Evolutionary conservation across 495 filamentous ascomycete genomes (phyloP).

Genomic region (Lineolata rhizophorae): DNA sequence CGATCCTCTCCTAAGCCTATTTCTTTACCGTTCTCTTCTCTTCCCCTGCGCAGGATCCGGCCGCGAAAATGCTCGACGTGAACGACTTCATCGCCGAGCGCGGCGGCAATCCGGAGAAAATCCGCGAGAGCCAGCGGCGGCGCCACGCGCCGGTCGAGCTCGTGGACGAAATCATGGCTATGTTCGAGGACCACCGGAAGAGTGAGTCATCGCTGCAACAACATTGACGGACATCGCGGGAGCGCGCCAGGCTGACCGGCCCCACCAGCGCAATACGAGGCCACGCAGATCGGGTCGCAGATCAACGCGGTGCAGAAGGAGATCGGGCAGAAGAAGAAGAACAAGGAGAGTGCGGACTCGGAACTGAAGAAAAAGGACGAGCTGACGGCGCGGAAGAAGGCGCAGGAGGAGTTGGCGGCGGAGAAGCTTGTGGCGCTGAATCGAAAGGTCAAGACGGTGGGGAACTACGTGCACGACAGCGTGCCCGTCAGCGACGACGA

Average conservation of each 20-base stretch:
- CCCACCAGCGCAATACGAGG: constrained; percentile 49
- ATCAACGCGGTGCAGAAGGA: constrained; percentile 78
- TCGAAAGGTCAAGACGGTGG: constrained; percentile 61
- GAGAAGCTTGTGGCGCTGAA: constrained; percentile 54
- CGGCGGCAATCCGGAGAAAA: constrained; percentile 70
- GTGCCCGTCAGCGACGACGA: constrained; percentile 86
- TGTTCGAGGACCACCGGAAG: constrained; percentile 70
- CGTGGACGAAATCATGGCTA: constrained; percentile 73
- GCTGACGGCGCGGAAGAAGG: constrained; percentile 61
- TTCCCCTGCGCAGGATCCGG: not conserved
- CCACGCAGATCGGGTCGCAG: constrained; percentile 54
- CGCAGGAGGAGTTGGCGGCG: constrained; percentile 43
- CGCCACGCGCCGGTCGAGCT: constrained; percentile 57
- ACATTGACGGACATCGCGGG: no score
- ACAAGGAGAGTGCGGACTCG: constrained; percentile 61
- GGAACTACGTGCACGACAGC: constrained; percentile 81
- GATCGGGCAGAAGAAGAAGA: constrained; percentile 86
- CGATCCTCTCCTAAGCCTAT: not conserved
- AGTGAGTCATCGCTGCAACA: constrained; percentile 27
- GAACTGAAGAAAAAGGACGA: constrained; percentile 52
- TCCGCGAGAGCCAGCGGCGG: constrained; percentile 70
- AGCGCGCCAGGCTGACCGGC: not conserved
- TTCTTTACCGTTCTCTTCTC: not conserved
- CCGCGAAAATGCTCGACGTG: constrained; percentile 48
- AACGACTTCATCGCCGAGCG: constrained; percentile 65